A percentile compares a stretch with the other conserved stretches of the same genome.
Conservation (phyloP, 345 rosid genomes). For the Citrus australasica region DNA sequence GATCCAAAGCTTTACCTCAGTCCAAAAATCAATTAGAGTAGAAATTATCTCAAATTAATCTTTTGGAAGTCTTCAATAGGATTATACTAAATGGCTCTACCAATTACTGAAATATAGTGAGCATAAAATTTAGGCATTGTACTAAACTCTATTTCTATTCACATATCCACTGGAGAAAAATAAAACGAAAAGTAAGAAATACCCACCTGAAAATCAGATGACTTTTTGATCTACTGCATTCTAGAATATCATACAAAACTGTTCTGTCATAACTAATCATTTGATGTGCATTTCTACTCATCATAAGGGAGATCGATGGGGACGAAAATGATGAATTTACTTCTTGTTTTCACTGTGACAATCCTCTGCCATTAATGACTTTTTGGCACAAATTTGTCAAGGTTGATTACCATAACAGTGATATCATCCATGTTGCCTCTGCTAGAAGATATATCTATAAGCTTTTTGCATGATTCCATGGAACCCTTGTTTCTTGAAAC, state of each 20-base stretch:
- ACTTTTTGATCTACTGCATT: not conserved
- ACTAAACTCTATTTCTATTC: not conserved
- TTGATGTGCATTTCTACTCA: not conserved
- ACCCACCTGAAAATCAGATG: not conserved
- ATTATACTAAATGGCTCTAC: not conserved
- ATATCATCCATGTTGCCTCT: constrained; percentile 52
- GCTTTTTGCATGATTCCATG: constrained; percentile 37
- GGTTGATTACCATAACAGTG: constrained; percentile 47
- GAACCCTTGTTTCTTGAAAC: constrained; percentile 21
- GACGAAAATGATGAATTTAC: not conserved
- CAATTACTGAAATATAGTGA: not conserved
- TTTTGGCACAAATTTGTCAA: constrained; percentile 17
- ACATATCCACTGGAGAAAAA: not conserved
- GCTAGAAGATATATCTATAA: constrained; percentile 35
- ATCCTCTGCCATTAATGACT: not conserved
- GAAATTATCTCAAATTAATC: not conserved
- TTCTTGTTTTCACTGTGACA: not conserved
- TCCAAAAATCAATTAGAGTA: constrained; percentile 52
- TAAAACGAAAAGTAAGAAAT: not conserved
- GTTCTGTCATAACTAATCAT: not conserved
- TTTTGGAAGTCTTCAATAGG: not conserved
- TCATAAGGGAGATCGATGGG: not conserved
- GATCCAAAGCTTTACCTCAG: constrained; percentile 70
- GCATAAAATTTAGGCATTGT: not conserved
- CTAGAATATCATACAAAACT: constrained; percentile 6